Conservation (phyloP, 2,329 filamentous ascomycete genomes). For the Curvularia sp. region DNA sequence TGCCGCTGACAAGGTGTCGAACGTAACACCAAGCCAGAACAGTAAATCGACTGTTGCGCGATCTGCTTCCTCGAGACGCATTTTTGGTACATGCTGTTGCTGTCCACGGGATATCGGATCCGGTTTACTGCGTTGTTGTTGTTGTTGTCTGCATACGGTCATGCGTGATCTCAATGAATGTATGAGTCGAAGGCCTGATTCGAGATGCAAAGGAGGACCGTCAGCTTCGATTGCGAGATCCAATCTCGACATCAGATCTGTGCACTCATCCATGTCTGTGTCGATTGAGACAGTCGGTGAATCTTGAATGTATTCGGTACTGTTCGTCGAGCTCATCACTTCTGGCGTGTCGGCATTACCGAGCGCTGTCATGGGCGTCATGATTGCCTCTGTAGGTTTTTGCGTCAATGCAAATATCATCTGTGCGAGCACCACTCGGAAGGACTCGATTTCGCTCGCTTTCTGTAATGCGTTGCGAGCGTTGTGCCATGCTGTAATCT, state of each 20-base stretch:
- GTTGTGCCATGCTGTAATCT: slow-evolving; percentile 53
- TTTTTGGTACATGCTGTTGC: slow-evolving; percentile 21
- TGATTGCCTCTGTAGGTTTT: slow-evolving; percentile 43
- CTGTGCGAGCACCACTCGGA: slow-evolving; percentile 54
- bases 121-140: slow-evolving; percentile 17
- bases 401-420: slow-evolving; percentile 57
- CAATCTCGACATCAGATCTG: slow-evolving; percentile 41
- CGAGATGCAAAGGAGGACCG: slow-evolving; percentile 50
- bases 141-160: slow-evolving; percentile 30
- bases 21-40: slow-evolving; percentile 67
- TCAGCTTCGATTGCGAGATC: slow-evolving; percentile 45
- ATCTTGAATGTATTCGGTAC: neutral
- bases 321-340: neutral
- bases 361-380: slow-evolving; percentile 1
- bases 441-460: slow-evolving; percentile 53
- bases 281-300: slow-evolving; percentile 12
- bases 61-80: slow-evolving; percentile 45
- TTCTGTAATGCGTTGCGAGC: slow-evolving; percentile 50
- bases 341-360: slow-evolving; percentile 1
- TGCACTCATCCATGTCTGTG: slow-evolving; percentile 33
- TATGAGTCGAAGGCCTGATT: slow-evolving; percentile 51
- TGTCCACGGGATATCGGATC: slow-evolving; percentile 20
- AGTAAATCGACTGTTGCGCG: slow-evolving; percentile 60
- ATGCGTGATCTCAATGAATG: slow-evolving; percentile 46
- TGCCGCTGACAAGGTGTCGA: slow-evolving; percentile 63